Base-by-base conservation (phyloP, 495 filamentous ascomycete species). In the Podospora pseudopauciseta region DNA sequence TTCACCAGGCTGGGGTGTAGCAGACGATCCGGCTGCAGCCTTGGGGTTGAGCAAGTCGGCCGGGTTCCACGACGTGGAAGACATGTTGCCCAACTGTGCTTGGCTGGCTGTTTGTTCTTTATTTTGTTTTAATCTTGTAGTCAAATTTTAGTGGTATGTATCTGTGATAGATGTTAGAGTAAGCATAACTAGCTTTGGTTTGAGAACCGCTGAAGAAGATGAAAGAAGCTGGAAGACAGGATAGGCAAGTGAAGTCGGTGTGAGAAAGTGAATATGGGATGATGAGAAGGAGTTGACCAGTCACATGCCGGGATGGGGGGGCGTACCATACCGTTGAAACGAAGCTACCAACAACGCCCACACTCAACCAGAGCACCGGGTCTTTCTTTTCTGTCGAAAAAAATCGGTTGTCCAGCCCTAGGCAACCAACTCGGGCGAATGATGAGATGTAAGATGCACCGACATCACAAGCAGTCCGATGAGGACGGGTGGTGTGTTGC, bases 31-130 rank as follows among this genome's bases (percentile, higher is more conserved):
- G 18, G 64, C n/a, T 34, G 65, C 60, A 63, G 62, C 68, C 66
- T 70, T 72, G 28, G 76, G 76, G 68, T 78, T 74, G 57, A 78
- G 67, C 49, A 76, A 65, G 19, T 68, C 64, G 16, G 61, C 59
- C n/a, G 73, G 68, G 60, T 68, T 66, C 76, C 76, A 76, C 67
- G 69, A 16, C 39, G 39, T 49, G 39, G 39, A 49, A 49, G 39
- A 65, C 76, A 76, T 75, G 64, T 54, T 63, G 65, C 23, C 57
- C 18, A 23, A n/a, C 58, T 71, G 60, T 27, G 56, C 23, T 60
- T 49, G 39, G 7, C 13, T 49, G 39, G 39, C 39, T 11, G 39
- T 49, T 13, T 49, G 3, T 32, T 23, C 23, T 4, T 32, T 32
- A 23, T 32, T 32, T 32, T 32, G 30, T 32, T 32, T 4, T 32